Conservation (phyloP, 345 rosid genomes). For the Boechera divaricarpa region DNA sequence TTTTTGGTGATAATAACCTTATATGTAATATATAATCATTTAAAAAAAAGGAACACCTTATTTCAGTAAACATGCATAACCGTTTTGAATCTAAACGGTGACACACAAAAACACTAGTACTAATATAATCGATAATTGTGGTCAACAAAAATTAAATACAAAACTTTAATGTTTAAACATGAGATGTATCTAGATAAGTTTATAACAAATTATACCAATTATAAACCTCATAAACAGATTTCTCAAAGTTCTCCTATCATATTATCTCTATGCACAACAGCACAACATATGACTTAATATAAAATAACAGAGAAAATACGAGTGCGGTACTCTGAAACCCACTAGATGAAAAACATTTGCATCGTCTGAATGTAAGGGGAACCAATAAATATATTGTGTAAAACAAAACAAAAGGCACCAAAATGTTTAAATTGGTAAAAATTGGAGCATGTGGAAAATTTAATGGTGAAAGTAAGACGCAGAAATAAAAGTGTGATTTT, state of each 20-base stretch:
- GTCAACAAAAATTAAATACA: neutral
- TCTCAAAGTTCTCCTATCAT: neutral
- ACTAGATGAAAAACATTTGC: neutral
- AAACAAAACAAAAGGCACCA: conserved; percentile 12
- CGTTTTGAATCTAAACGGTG: neutral
- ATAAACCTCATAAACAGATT: neutral
- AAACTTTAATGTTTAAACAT: neutral
- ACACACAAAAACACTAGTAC: neutral
- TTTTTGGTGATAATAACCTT: too few relatives aligned
- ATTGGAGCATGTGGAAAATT: conserved; percentile 11
- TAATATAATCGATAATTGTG: neutral
- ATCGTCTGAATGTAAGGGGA: neutral
- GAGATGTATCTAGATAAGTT: neutral
- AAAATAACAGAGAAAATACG: neutral
- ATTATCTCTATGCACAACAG: neutral
- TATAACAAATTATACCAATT: neutral
- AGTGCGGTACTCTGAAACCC: neutral
- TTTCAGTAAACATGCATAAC: too few relatives aligned
- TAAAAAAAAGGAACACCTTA: too few relatives aligned
- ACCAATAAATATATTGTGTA: neutral
- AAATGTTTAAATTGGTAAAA: conserved; percentile 23
- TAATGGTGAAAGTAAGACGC: conserved; percentile 15
- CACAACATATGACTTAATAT: neutral
- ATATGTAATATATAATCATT: too few relatives aligned
- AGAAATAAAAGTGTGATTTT: conserved; percentile 12